These are phyloP conservation scores for Ceratocystis huliohia DNA, from an alignment of 2,329 filamentous ascomycete genomes.

Conservation along the genomic window DNA sequence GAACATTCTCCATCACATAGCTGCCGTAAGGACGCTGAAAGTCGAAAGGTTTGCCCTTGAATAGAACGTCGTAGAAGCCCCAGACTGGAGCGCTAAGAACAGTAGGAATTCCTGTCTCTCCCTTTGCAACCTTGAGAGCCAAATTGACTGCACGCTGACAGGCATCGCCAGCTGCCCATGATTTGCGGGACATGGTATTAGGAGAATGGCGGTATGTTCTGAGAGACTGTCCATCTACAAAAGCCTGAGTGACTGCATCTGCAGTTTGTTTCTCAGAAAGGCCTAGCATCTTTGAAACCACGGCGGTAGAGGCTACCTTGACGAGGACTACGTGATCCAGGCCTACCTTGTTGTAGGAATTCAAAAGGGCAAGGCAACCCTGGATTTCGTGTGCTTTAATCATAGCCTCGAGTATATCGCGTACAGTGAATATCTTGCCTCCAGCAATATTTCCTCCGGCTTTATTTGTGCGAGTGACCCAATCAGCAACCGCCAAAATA, in stretches of 20 bases:
- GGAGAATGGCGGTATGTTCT: conserved; percentile 94
- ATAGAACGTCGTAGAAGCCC: conserved; percentile 98
- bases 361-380: conserved; percentile 89
- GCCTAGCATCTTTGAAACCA: conserved; percentile 90
- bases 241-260: conserved; percentile 91
- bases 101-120: conserved; percentile 81
- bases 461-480: conserved; percentile 84
- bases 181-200: conserved; percentile 99
- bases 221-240: conserved; percentile 91
- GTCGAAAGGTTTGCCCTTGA: conserved; percentile 88
- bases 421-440: conserved; percentile 76
- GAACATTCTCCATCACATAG: conserved; percentile 99
- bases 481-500: conserved; percentile 92
- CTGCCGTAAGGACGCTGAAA: conserved; percentile 94
- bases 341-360: conserved; percentile 98
- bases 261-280: conserved; percentile 81
- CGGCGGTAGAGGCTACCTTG: conserved; percentile 90
- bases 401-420: conserved; percentile 90
- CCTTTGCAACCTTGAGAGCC: conserved; percentile 78
- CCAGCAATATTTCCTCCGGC: conserved; percentile 66
- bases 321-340: conserved; percentile 95
- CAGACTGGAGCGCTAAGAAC: conserved; percentile 85
- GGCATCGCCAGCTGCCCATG: conserved; percentile 95
- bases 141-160: conserved; percentile 92
- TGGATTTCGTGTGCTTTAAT: conserved; percentile 99